Percentiles rank a stretch among this genome's conserved stretches.
These are phyloP conservation scores for Phytophthora quininea DNA, from an alignment of 352 stramenopile genomes.

Conservation along the genomic window DNA sequence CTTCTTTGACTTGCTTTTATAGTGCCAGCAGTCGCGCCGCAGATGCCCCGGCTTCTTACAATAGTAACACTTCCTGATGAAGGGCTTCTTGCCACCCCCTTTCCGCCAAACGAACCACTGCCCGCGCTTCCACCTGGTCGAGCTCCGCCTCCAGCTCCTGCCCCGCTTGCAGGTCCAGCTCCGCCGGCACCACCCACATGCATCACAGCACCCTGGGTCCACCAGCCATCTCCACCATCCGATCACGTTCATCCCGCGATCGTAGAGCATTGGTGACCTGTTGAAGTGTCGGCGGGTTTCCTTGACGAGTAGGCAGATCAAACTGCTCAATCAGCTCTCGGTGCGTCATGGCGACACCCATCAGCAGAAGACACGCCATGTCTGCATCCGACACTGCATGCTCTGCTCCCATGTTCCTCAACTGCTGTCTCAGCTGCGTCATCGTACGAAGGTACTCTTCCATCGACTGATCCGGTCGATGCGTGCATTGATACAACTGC, in stretches of 20 bases:
- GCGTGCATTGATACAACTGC: constrained; percentile 2
- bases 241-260: constrained; percentile 1
- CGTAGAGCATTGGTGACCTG: constrained; percentile 13
- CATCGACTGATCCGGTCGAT: not conserved
- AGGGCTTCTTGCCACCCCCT: too few species aligned
- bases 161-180: too few species aligned
- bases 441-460: constrained; percentile 1
- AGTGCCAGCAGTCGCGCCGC: too few species aligned
- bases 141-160: too few species aligned
- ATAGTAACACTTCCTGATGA: too few species aligned
- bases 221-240: not conserved
- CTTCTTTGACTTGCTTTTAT: too few species aligned
- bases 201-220: too few species aligned
- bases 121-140: too few species aligned
- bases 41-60: too few species aligned
- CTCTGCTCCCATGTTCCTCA: constrained; percentile 5
- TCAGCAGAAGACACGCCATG: constrained; percentile 8
- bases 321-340: constrained; percentile 10
- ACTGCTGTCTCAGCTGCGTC: constrained; percentile 4
- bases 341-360: constrained; percentile 1
- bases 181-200: too few species aligned
- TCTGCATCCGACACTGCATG: constrained; percentile 2
- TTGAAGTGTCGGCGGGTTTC: constrained; percentile 4
- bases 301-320: constrained; percentile 11
- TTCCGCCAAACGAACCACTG: too few species aligned